Evolutionary conservation across 2,329 filamentous ascomycete genomes (phyloP), one percentile per base, ranked within the genome.

Genomic region (Penicillium glabrum): DNA sequence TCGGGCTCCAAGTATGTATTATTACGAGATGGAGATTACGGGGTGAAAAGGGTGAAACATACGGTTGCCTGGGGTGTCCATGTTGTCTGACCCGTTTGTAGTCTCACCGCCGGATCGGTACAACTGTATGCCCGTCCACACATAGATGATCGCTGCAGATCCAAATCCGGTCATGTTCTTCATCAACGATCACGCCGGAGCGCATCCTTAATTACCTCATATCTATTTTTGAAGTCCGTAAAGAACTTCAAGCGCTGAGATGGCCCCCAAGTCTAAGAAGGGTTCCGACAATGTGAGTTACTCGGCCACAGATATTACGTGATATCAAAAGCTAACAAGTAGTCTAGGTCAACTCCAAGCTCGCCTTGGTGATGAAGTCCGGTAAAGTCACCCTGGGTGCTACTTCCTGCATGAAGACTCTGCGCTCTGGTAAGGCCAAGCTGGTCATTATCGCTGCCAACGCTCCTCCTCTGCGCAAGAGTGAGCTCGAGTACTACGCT

Each of bases 391-490:
- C 86, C 65, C 85, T 96, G 65, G 91, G 91, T 73, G 93, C 93
- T 85, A 92, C 93, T 82, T 90, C 86, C 65, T 93, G 85, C 75
- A 84, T 95, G 76, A 96, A 97, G 89, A 83, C 84, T 70, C 89
- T 98, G 71, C 90, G 93, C 74, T 89, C 88, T 70, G 93, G 93
- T 81, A 98, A 97, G 89, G 95, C 95, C 80, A 98, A 98, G 90
- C 88, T 97, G 69, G 91, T 98, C 79, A 92, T 96, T 82, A 96
- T 96, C 66, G 84, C 89, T 70, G 92, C 90, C 82, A 98, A 99
- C 86, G 96, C 93, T 69, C 93, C 93, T 75, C 93, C 95, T 80
- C 90, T 99, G 73, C 89, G 93, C 80, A 98, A 98, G 89, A 91
- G 87, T 74, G 93, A 98, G 86, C 87, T 97, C 64, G 93, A 97